Evolutionary conservation across 2,329 filamentous ascomycete genomes (phyloP), one percentile per base, ranked within the genome.

Genomic region (Diplodia seriata): DNA sequence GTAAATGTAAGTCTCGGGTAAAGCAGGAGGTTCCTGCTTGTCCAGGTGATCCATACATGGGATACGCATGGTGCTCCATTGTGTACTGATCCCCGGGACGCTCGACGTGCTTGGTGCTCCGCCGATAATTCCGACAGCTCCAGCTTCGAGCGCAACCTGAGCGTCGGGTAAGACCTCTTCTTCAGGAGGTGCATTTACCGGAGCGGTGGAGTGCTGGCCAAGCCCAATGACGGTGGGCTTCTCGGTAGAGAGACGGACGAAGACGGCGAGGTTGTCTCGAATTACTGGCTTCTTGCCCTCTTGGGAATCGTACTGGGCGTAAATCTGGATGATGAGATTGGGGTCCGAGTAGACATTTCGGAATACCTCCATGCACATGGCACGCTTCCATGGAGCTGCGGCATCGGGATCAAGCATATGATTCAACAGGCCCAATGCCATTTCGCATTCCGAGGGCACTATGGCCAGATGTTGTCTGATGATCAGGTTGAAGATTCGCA

Each of bases 1-100:
- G 79, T 97, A 98, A 8, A 97, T 86, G 74, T 99, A 99, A 0
- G 95, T 97, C 70, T 97, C 94, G 0, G 95, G 95, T 26, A 97
- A 87, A 0, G 83, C 73, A 4, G 94, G 93, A 0, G 94, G 86
- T 57, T 97, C 94, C 0, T 89, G 87, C 78, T 98, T 99, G 80
- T 99, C 95, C 23, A 98, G 86, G 71, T 97, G 92, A 73, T 99
- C 95, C 70, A 98, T 92, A 75, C 93, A 97, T 5, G 93, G 90
- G 12, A 93, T 91, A 61, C 93, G 88, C 70, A 97, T 87, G 14
- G 90, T 87, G 78, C 95, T 99, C 93, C 93, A 98, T 74, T 97
- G 91, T 3, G 86, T 89, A 79, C 93, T 97, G 74, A 99, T 94
- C 9, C 93, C 93, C 59, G 83, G 81, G 0, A 87, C 89, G 70